Conservation (phyloP, 2,329 filamentous ascomycete genomes). For the Triangularia setosa region DNA sequence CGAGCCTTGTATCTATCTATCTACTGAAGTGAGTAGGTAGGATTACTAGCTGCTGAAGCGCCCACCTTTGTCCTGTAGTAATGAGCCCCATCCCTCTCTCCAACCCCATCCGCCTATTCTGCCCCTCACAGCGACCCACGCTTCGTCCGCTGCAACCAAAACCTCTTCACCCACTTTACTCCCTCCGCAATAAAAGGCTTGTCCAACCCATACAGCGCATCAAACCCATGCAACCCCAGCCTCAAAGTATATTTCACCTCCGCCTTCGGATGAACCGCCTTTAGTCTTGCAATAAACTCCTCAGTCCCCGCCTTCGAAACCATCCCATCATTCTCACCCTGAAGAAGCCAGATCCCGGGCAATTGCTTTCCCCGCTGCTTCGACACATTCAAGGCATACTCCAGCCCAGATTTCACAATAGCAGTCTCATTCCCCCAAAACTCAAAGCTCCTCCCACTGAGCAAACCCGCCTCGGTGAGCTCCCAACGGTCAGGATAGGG, state of each 20-base stretch:
- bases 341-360: conserved; percentile 22
- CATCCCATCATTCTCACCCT: conserved; percentile 21
- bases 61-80: too few species aligned
- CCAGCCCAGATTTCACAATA: conserved; percentile 10
- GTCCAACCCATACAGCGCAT: conserved; percentile 7
- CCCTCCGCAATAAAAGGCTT: conserved; percentile 23
- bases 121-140: too few species aligned
- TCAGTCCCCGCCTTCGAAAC: conserved; percentile 15
- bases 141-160: conserved; percentile 17
- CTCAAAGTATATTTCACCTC: conserved; percentile 21
- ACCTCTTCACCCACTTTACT: conserved; percentile 20
- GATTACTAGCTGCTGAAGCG: too few species aligned
- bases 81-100: too few species aligned
- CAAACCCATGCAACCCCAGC: conserved; percentile 23
- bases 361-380: conserved; percentile 6
- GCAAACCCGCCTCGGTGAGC: conserved; percentile 1
- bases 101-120: too few species aligned
- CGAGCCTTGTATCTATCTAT: too few species aligned
- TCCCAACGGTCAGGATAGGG: conserved; percentile 14
- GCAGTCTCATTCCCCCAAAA: conserved; percentile 17
- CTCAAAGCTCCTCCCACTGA: conserved; percentile 12
- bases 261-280: conserved; percentile 9
- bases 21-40: too few species aligned
- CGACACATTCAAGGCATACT: conserved; percentile 9
- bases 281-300: conserved; percentile 14